Evolutionary conservation across 495 filamentous ascomycete species (phyloP).

Genomic region (Aspergillus cavernicola): DNA sequence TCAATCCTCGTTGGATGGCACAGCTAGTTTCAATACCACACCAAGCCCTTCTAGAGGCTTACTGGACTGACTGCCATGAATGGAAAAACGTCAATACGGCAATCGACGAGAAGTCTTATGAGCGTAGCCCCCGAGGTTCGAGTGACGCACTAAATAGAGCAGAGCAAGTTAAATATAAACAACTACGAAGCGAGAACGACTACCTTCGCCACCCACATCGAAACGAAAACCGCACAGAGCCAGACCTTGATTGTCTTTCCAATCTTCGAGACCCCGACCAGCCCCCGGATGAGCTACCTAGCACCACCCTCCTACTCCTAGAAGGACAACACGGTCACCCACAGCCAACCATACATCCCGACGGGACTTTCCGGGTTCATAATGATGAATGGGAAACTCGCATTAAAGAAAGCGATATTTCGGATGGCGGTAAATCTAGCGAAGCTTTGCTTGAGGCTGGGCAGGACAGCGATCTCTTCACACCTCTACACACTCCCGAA

Average conservation of each 20-base stretch:
- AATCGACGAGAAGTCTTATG: slow-evolving; percentile 6
- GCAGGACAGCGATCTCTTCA: not conserved
- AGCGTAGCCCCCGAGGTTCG: not conserved
- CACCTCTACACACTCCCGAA: not conserved
- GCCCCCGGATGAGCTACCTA: not conserved
- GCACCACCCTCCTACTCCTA: not conserved
- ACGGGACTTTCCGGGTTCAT: not conserved
- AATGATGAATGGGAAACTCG: no score
- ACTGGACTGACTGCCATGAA: not conserved
- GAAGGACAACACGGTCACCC: not conserved
- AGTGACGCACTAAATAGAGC: not conserved
- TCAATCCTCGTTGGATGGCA: not conserved
- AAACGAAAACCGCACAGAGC: not conserved
- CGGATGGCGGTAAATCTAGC: no score
- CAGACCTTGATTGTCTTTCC: not conserved
- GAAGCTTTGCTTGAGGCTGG: not conserved
- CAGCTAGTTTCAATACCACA: not conserved
- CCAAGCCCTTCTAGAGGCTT: not conserved
- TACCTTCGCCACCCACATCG: slow-evolving; percentile 6
- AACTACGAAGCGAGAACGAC: slow-evolving; percentile 7
- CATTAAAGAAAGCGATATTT: no score
- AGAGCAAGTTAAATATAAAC: not conserved
- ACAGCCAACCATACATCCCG: not conserved
- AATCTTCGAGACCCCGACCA: not conserved
- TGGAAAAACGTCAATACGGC: slow-evolving; percentile 9